Evolutionary conservation across 768 basidiomycete genomes (phyloP), one percentile per base, ranked within the genome.

Genomic region (Strobilomyces dryophilus): DNA sequence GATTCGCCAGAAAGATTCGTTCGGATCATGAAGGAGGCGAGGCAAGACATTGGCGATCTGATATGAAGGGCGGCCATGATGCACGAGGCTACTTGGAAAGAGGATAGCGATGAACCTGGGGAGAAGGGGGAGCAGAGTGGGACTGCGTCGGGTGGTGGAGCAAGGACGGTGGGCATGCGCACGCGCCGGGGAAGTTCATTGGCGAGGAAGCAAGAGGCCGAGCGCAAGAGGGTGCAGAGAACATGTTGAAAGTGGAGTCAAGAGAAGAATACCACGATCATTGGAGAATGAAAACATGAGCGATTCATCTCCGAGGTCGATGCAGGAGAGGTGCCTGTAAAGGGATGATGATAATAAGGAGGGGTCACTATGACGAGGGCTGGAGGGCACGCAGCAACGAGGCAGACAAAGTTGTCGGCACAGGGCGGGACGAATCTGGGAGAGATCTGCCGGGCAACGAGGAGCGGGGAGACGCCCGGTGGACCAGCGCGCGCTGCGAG

Each of bases 291-390:
- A 6, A 52, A 62, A 69, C 67, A 70, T 67, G 67, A 69, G 65
- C 43, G 59, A 36, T 71, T 69, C 68, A 69, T 69, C 49, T 69
- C 68, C 68, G 68, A 69, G 60, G 67, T 59, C 48, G 54, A 61
- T 63, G 61, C 49, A 52, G 58, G 55, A 58, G 57, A 57, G 61
- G 55, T 31, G 32, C 55, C 51, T 18, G 52, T 47, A 53, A 63
- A 54, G 57, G 59, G 58, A 57, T 53, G 57, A 56, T 57, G 54
- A 29, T 29, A 29, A 29, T 6, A 29, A 29, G 29, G 29, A 29
- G 29, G 29, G 29, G 63, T 29, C 29, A 29, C 29, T 29, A 29
- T 29, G 29, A 29, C 29, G 29, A 29, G 29, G 29, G 29, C 29
- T 29, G 29, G 48, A 37, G 35, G 49, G 31, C 49, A 46, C 46